Base-by-base conservation (phyloP, 768 basidiomycete species). In the Asterophora lycoperdoides region DNA sequence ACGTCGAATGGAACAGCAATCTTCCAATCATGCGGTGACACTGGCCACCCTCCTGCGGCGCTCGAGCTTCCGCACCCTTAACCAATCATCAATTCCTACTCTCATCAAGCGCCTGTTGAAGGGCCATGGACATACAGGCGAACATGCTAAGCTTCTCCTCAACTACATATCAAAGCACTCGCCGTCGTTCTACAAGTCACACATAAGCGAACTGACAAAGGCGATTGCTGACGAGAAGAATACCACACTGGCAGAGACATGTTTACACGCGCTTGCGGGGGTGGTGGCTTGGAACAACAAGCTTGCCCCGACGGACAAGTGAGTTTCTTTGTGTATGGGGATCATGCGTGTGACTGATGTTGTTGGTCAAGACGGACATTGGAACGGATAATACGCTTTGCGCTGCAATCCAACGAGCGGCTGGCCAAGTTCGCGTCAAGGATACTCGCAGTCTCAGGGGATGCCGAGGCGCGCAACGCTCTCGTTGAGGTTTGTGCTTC, bases 361-460 rank as follows among this genome's bases (percentile, higher is more conserved):
- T 18, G 30, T 41, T 26, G 6, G 38, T 54, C 9, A 51, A 92
- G 89, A 61, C 78, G 83, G 30, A 82, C 81, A 1, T 65, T 80
- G 9, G 88, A 93, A 20, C 75, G 83, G 13, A 71, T 88, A 10
- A 68, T 67, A 44, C 77, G 78, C 35, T 77, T 80, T 55, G 85
- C 78, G 0, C 57, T 83, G 26, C 79, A 79, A 19, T 74, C 78
- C 4, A 78, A 86, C 44, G 69, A 73, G 19, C 75, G 79, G 17
- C 81, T 85, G 53, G 87, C 91, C 15, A 97, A 97, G 64, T 94
- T 90, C 63, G 88, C 92, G 1, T 81, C 89, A 2, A 79, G 93
- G 17, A 71, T 89, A 29, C 60, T 95, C 17, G 79, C 84, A 1
- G 77, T 76, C 44, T 74, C 74, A 33, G 79, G 77, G 56, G 73